phyloP scores from a whole-genome alignment of 2,329 filamentous ascomycete genomes.

The Cladorrhinum sp. region DNA sequence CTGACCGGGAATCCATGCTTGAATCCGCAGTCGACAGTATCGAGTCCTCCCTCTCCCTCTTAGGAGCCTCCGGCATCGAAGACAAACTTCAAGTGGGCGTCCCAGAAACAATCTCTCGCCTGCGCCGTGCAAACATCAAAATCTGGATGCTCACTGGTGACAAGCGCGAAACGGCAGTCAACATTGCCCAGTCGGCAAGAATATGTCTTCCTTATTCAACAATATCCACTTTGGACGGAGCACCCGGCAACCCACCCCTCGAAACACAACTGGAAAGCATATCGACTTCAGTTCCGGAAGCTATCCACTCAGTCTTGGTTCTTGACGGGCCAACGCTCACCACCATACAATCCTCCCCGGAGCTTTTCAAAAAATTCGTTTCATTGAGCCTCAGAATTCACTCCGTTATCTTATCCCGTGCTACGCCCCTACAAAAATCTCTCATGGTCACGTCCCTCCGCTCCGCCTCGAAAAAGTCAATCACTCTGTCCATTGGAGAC shows the following conservation, averaged over 20 bases:
- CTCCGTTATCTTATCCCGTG: conserved; percentile 94
- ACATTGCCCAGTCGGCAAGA: conserved; percentile 96
- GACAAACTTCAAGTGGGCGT: conserved; percentile 96
- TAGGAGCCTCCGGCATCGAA: conserved; percentile 96
- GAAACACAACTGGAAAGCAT: conserved; percentile 93
- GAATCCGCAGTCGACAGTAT: conserved; percentile 97
- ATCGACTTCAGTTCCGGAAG: conserved; percentile 72
- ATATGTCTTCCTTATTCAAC: conserved; percentile 95
- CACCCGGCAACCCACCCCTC: conserved; percentile 73
- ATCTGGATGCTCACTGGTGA: conserved; percentile 98
- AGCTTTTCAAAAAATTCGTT: conserved; percentile 88
- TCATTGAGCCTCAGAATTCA: conserved; percentile 95
- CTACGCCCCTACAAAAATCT: conserved; percentile 94
- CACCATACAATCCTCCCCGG: conserved; percentile 72
- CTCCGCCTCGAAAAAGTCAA: conserved; percentile 79
- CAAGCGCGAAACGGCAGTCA: conserved; percentile 97
- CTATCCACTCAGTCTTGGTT: conserved; percentile 77
- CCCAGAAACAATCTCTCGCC: conserved; percentile 93
- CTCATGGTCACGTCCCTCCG: conserved; percentile 98
- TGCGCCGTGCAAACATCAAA: conserved; percentile 96
- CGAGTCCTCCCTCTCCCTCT: conserved; percentile 83
- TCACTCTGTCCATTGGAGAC: conserved; percentile 93
- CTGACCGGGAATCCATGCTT: conserved; percentile 86
- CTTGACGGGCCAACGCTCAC: conserved; percentile 97
- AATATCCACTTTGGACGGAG: conserved; percentile 80